These are phyloP conservation scores for Moesziomyces antarcticus DNA, from an alignment of 1,284 basidiomycete genomes.

Conservation along the genomic window DNA sequence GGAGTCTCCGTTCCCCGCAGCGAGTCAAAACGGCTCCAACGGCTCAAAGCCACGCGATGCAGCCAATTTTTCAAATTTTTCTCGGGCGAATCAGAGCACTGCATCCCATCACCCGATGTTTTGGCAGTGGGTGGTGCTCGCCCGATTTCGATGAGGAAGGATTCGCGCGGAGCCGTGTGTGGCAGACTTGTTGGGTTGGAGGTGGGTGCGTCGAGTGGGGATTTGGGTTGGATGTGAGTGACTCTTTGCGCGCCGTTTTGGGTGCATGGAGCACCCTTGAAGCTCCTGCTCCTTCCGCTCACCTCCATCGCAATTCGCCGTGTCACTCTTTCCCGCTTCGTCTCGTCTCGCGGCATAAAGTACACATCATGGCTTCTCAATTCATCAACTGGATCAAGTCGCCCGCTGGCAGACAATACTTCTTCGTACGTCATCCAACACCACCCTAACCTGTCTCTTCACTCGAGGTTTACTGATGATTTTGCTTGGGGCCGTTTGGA, in stretches of 20 bases:
- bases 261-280: slow-evolving; percentile 7
- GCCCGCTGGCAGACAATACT: slow-evolving; percentile 65
- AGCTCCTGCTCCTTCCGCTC: background rate
- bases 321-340: too few species aligned
- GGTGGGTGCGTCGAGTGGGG: too few species aligned
- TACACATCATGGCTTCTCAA: slow-evolving; percentile 53
- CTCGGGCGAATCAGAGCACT: background rate
- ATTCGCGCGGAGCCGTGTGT: background rate
- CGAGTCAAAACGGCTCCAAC: too few species aligned
- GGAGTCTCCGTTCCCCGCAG: background rate
- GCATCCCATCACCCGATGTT: background rate
- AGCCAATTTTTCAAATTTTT: background rate
- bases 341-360: background rate
- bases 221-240: background rate
- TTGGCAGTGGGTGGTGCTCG: too few species aligned
- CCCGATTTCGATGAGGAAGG: background rate
- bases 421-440: slow-evolving; percentile 53
- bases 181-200: background rate
- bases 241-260: background rate
- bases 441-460: background rate
- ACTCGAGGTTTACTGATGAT: background rate
- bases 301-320: background rate
- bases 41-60: background rate
- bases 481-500: background rate
- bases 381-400: slow-evolving; percentile 64